A percentile compares a stretch with the other conserved stretches of the same genome.
Conservation (phyloP, 2,329 filamentous ascomycete genomes). For the Chaetomiaceae sp. region DNA sequence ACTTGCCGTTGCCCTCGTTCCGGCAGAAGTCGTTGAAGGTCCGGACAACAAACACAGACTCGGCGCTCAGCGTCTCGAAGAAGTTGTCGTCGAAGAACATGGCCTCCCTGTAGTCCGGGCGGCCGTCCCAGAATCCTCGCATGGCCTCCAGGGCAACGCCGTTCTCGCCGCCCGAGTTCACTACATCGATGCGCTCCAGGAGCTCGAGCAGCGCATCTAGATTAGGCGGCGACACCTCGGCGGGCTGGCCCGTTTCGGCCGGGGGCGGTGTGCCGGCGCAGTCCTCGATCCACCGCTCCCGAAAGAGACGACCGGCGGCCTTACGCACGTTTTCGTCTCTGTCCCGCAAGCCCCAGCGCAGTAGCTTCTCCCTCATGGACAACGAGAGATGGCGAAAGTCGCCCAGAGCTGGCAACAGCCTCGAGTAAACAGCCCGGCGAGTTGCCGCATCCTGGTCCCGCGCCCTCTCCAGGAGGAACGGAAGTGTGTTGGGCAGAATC, state of each 20-base stretch:
- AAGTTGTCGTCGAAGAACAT: constrained; percentile 67
- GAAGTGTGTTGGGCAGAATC: constrained; percentile 72
- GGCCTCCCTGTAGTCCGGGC: constrained; percentile 72
- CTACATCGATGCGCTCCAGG: constrained; percentile 86
- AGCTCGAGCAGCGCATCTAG: constrained; percentile 84
- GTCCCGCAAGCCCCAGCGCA: constrained; percentile 91
- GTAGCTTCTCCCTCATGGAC: constrained; percentile 88
- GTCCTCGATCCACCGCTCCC: constrained; percentile 96
- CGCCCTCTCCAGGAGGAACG: constrained; percentile 83
- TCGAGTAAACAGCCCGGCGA: constrained; percentile 77
- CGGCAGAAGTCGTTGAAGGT: constrained; percentile 94
- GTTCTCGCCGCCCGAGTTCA: constrained; percentile 82
- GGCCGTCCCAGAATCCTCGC: constrained; percentile 91
- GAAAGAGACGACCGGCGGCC: constrained; percentile 82
- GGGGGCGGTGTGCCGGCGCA: constrained; percentile 65
- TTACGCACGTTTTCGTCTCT: constrained; percentile 92
- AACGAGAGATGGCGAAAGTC: constrained; percentile 93
- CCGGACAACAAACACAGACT: constrained; percentile 82
- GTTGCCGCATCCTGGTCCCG: constrained; percentile 83
- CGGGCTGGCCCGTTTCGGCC: constrained; percentile 49
- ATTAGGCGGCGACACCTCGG: constrained; percentile 56
- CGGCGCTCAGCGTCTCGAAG: constrained; percentile 75
- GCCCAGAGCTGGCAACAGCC: constrained; percentile 77
- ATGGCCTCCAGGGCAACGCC: constrained; percentile 92
- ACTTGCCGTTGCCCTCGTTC: constrained; percentile 64